These are phyloP conservation scores for Xylariomycetidae sp. DNA, from an alignment of 2,329 filamentous ascomycete genomes.

Conservation along the genomic window DNA sequence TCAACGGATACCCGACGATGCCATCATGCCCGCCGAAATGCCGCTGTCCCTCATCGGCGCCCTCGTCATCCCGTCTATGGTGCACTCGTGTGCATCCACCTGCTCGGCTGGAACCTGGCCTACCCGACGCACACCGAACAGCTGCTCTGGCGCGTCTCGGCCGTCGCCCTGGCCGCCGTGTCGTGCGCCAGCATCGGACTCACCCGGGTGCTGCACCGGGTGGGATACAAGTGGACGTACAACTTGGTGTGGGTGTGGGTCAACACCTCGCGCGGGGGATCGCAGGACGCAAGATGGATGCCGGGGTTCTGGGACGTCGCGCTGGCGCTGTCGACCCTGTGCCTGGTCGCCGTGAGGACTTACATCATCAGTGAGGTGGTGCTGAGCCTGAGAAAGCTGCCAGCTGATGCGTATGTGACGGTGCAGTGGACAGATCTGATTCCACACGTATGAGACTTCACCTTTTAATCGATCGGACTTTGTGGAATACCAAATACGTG, in stretches of 20 bases:
- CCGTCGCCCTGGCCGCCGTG: background rate
- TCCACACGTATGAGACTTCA: conserved; percentile 2
- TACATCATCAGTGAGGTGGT: conserved; percentile 2
- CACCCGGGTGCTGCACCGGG: background rate
- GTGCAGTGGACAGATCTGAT: conserved; percentile 2
- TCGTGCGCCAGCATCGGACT: conserved; percentile 2
- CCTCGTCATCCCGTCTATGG: conserved; percentile 1
- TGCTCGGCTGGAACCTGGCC: conserved; percentile 1
- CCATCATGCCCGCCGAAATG: background rate
- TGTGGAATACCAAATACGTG: no score
- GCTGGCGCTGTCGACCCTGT: background rate
- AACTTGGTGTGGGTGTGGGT: conserved; percentile 2
- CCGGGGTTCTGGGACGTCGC: background rate
- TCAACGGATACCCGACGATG: conserved; percentile 1
- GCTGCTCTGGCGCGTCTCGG: conserved; percentile 1
- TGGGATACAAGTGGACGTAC: conserved; percentile 1
- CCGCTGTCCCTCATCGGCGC: background rate
- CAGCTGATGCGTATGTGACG: conserved; percentile 1
- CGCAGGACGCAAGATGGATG: background rate
- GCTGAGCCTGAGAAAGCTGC: conserved; percentile 1
- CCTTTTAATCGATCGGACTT: no score
- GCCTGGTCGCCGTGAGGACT: background rate
- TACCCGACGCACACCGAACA: conserved; percentile 1
- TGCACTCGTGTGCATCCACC: conserved; percentile 2
- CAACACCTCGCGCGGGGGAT: background rate